These are phyloP conservation scores for Penicillium digitatum DNA, from an alignment of 2,329 filamentous ascomycete species.

Conservation along the genomic window DNA sequence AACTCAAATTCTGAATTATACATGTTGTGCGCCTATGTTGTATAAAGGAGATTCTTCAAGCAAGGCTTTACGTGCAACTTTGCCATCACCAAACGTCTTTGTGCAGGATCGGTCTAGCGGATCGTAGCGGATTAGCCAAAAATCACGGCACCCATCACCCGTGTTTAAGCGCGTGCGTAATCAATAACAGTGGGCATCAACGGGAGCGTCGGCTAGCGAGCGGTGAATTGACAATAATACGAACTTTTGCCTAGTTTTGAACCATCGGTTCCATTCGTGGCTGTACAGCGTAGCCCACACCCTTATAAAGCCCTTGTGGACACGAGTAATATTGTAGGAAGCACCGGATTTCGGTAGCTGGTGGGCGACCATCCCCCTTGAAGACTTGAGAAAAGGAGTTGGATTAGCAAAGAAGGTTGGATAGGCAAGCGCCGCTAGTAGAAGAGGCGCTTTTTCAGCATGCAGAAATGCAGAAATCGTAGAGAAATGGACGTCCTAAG, in stretches of 20 bases:
- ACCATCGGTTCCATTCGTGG: background rate
- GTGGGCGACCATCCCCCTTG: background rate
- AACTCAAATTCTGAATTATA: background rate
- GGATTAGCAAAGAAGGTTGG: background rate
- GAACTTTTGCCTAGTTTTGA: background rate
- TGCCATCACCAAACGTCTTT: background rate
- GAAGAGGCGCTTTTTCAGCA: background rate
- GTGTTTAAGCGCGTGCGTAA: background rate
- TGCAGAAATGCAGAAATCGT: background rate
- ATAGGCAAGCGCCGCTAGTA: background rate
- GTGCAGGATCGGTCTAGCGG: background rate
- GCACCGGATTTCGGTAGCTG: background rate
- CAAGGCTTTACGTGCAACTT: background rate
- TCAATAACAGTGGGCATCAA: background rate
- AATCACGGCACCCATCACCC: too few relatives aligned
- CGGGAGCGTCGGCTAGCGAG: background rate
- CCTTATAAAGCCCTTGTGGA: background rate
- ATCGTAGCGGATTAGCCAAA: background rate
- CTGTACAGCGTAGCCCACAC: background rate
- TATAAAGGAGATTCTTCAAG: background rate
- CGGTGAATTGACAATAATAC: background rate
- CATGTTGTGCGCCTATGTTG: too few relatives aligned
- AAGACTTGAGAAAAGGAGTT: background rate
- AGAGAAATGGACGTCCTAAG: background rate
- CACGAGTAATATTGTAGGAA: background rate